Evolutionary conservation across 306 rosid species (phyloP), one percentile per base, ranked within the genome.

Genomic region (Delonix regia): DNA sequence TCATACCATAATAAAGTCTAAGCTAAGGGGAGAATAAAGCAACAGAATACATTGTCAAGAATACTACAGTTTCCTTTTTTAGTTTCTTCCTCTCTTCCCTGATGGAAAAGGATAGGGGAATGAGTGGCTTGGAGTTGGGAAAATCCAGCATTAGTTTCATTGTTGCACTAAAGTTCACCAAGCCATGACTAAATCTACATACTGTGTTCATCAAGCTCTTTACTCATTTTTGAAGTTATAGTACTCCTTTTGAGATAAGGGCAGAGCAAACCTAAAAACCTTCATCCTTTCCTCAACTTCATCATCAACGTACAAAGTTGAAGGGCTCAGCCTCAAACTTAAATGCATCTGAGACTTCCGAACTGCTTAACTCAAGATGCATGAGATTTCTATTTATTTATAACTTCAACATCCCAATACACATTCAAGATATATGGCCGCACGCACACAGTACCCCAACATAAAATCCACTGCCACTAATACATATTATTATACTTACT

Each of bases 401-500:
- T 27, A 75, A 25, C 2, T 30, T 76, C 49, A 51, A 63, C 51
- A 56, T 38, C 53, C 30, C 70, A 76, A 6, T 30, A 71, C 49
- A 76, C 5, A 76, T 22, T 51, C 22, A 64, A 51, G 73, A 34
- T 38, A 56, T 13, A 38, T 14, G 52, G 39, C 25, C 16, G 36
- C 67, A 52, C 56, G 24, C 13, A 36, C 55, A 51, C 65, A 24
- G n/a, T 44, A 12, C 15, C 53, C 51, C 55, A 25, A 34, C 33
- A 67, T 60, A 57, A 73, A 73, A 77, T 55, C 18, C 55, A 65
- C 21, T 71, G n/a, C 69, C 38, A 42, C 1, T 18, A 59, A 18
- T 64, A 16, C 21, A 73, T n/a, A 47, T 28, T 33, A 64, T n/a
- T 67, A 56, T 52, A 85, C 98, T 86, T 88, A 93, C 99, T 92